Base-by-base conservation (phyloP, 768 basidiomycete genomes). In the Vararia minispora region DNA sequence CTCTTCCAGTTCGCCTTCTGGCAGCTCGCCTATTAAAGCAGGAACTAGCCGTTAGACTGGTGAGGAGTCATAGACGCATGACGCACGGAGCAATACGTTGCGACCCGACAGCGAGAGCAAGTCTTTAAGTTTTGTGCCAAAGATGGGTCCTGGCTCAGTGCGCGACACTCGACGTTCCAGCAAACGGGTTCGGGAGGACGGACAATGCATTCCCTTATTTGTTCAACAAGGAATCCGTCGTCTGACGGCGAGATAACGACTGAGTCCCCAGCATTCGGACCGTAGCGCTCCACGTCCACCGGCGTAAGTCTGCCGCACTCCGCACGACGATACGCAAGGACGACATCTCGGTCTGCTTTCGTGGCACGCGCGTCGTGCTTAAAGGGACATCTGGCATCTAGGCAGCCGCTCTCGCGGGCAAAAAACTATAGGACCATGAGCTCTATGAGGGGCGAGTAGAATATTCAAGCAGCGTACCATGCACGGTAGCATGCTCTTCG, bases 61-160 rank as follows among this genome's bases (percentile, higher is more conserved):
- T 11, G 2, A 23, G 9, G 20, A 12, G 24, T 3, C 35, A 23
- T 36, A 11, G 24, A 29, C 17, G 8, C 17, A 24, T 18, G 10
- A 17, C 42, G 8, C 14, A 47, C 47, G 32, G 47, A 48, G 24
- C 47, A 48, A 29, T 48, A 48, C 7, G 14, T 34, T 5, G 37
- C 38, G 6, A 37, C 38, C 3, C 23, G 31, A 12, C 10, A 12
- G n/a, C 12, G n/a, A 10, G 31, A 12, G 18, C 10, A 32, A 10
- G 31, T 32, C 10, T 8, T 32, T 17, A 17, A 9, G n/a, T n/a
- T 16, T 17, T 32, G n/a, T 17, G 16, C 10, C 9, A 9, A n/a
- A 16, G 10, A 17, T 17, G n/a, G n/a, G 16, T 16, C 31, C 31
- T 16, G n/a, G 11, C n/a, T 17, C 31, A 12, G 11, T 2, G 18